Conservation (phyloP, 2,329 filamentous ascomycete species). For the Trichoderma sp. region DNA sequence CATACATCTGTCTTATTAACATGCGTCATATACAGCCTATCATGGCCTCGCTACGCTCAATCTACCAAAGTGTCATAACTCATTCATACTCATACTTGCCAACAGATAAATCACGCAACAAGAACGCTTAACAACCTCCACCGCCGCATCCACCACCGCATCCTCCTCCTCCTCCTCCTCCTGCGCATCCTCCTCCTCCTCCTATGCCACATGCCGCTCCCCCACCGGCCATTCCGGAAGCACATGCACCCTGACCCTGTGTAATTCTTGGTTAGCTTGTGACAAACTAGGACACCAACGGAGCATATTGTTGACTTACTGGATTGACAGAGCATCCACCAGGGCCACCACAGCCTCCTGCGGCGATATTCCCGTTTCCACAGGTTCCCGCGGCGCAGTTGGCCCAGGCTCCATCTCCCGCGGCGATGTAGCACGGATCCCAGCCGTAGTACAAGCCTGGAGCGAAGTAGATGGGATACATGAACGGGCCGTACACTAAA, state of each 20-base stretch:
- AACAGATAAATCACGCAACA: neutral
- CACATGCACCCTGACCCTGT: neutral
- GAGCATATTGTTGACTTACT: neutral
- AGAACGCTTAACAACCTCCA: neutral
- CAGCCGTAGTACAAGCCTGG: conserved; percentile 47
- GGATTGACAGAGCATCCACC: conserved; percentile 23
- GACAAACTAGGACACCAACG: neutral
- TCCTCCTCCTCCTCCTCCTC: conserved; percentile 33
- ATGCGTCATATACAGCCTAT: neutral
- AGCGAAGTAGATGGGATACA: conserved; percentile 44
- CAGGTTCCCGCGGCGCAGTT: conserved; percentile 50
- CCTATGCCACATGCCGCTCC: conserved; percentile 27
- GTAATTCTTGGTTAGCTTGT: neutral
- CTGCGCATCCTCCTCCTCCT: conserved; percentile 37
- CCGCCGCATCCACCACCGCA: conserved; percentile 9
- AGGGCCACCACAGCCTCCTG: conserved; percentile 36
- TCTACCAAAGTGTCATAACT: neutral
- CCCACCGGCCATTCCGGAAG: neutral
- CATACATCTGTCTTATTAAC: neutral
- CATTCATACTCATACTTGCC: neutral
- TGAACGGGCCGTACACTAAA: conserved; percentile 46
- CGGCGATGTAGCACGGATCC: conserved; percentile 37
- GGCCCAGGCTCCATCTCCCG: conserved; percentile 39
- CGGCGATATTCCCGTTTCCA: conserved; percentile 40
- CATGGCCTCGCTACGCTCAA: neutral